Conservation (phyloP, 78 protist genomes). For the Dictyostelium capitatum region DNA sequence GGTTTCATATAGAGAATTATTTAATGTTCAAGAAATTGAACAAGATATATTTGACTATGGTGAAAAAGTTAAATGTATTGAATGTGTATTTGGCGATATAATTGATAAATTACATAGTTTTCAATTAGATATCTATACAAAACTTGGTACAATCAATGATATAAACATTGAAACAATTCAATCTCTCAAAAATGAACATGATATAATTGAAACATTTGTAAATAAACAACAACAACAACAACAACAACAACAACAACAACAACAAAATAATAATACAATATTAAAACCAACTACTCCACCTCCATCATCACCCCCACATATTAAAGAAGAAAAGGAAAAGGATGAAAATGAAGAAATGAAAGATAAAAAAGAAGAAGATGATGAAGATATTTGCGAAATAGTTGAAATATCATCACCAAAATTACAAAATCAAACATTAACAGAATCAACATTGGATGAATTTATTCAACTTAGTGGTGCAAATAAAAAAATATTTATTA, state of each 20-base stretch:
- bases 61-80: background rate
- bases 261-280: background rate
- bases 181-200: background rate
- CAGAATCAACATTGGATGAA: no score
- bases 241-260: background rate
- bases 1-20: background rate
- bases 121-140: background rate
- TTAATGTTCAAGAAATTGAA: background rate
- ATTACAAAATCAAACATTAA: no score
- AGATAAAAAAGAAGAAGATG: background rate
- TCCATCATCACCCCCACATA: no score
- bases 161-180: background rate
- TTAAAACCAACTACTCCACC: no score
- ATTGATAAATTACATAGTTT: background rate
- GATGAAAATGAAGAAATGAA: no score
- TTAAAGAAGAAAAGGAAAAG: no score
- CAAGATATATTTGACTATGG: background rate
- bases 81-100: background rate
- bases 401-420: no score
- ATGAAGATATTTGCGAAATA: background rate
- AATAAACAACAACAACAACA: background rate
- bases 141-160: background rate
- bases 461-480: background rate
- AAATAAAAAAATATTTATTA: background rate
- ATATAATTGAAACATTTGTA: background rate